Base-by-base conservation (phyloP, 805 yeast genomes). In the Candida ulmi region DNA sequence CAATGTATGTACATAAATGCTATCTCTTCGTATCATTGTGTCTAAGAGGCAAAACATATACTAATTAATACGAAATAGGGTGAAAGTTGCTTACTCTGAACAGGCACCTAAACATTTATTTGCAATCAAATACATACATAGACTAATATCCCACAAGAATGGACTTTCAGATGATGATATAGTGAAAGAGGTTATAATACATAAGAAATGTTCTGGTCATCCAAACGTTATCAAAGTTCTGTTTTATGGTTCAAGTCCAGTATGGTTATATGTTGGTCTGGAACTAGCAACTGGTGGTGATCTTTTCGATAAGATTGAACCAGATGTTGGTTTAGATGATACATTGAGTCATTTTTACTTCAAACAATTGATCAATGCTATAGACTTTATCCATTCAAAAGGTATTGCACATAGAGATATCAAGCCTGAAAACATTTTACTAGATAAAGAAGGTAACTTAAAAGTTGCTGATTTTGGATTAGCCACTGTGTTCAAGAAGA, bases 401-500 rank as follows among this genome's bases (percentile, higher is more conserved):
- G 87, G 87, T 11, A 78, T 80, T 26, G 82, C 84, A 3, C 85
- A 78, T 54, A 58, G 87, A 37, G 84, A 80, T 53, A 71, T 81
- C 38, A 80, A 80, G 47, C 87, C 87, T 1, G 87, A 81, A 48
- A 80, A 80, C 48, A 69, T 85, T 9, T 62, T 84, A 21, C 58
- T 84, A 13, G 87, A 82, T 53, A 63, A 63, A 18, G 58, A 66
- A 24, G 88, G 90, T 3, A 81, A 83, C 53, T 57, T 84, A 52
- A 81, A 83, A 49, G 59, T 83, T n/a, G 80, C 87, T 0, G 93
- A 83, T 60, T 83, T 84, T 61, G 93, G 93, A 0, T 61, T 84
- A 13, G 88, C 90, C 0, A 71, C 79, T 24, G 76, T 78, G 8
- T 81, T 71, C 51, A 69, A 63, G 45, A 71, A 72, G 31, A 58